A percentile compares a stretch with the other conserved stretches of the same genome.
Evolutionary conservation across 176 grass and related monocot species (phyloP).

Genomic region (Ananas comosus): DNA sequence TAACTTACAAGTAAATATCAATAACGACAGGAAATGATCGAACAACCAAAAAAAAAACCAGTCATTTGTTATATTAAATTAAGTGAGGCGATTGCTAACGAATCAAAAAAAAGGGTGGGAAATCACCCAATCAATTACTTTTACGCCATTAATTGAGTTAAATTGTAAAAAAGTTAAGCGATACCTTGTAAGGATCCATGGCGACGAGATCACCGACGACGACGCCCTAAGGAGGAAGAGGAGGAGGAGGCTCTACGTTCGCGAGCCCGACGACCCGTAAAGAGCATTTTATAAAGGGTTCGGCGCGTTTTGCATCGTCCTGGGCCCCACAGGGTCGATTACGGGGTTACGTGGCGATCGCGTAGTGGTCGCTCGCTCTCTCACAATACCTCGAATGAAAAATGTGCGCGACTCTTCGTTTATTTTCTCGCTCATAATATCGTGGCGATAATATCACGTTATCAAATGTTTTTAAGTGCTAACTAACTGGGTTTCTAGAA

Average conservation of each 20-base stretch:
- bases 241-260: background rate
- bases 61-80: no score
- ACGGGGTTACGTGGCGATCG: background rate
- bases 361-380: background rate
- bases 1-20: no score
- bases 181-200: slow-evolving; percentile 98
- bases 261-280: background rate
- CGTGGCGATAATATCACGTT: no score
- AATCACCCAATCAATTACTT: background rate
- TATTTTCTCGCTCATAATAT: no score
- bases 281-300: background rate
- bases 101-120: background rate
- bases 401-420: no score
- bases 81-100: background rate
- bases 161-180: no score
- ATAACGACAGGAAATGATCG: no score
- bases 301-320: background rate
- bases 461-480: no score
- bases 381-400: background rate
- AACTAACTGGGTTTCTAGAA: no score
- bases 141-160: background rate
- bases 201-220: background rate
- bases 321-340: background rate
- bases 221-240: background rate
- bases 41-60: no score